Evolutionary conservation across 345 rosid genomes (phyloP).

Genomic region (Salix suchowensis): DNA sequence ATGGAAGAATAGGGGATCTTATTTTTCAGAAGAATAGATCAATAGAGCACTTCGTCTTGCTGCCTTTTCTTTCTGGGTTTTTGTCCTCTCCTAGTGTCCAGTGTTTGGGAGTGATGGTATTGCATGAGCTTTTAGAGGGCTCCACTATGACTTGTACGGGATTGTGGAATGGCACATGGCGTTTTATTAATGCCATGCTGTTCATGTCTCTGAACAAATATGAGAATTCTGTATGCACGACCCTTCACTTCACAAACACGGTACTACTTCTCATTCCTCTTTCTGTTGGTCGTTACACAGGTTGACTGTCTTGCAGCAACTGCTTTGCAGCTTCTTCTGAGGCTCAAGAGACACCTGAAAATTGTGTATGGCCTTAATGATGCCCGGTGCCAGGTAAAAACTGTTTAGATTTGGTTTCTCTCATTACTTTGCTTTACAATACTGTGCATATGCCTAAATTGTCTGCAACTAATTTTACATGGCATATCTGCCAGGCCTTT

Average conservation of each 20-base stretch:
- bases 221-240: background rate
- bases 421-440: background rate
- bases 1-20: background rate
- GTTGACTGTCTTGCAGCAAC: conserved; percentile 66
- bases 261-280: conserved; percentile 7
- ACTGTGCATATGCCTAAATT: background rate
- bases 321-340: conserved; percentile 87
- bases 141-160: background rate
- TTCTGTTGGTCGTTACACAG: conserved; percentile 35
- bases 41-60: background rate
- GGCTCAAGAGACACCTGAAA: conserved; percentile 86
- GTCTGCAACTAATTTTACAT: background rate
- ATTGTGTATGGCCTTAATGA: conserved; percentile 78
- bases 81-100: background rate
- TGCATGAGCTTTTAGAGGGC: background rate
- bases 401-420: background rate
- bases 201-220: background rate
- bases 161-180: background rate
- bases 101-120: background rate
- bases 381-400: conserved; percentile 86
- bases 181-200: background rate
- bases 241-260: background rate
- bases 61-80: background rate
- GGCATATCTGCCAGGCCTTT: conserved; percentile 51
- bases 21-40: background rate